These are phyloP conservation scores for Talaromyces marneffei DNA, from an alignment of 2,329 filamentous ascomycete genomes.

Conservation along the genomic window DNA sequence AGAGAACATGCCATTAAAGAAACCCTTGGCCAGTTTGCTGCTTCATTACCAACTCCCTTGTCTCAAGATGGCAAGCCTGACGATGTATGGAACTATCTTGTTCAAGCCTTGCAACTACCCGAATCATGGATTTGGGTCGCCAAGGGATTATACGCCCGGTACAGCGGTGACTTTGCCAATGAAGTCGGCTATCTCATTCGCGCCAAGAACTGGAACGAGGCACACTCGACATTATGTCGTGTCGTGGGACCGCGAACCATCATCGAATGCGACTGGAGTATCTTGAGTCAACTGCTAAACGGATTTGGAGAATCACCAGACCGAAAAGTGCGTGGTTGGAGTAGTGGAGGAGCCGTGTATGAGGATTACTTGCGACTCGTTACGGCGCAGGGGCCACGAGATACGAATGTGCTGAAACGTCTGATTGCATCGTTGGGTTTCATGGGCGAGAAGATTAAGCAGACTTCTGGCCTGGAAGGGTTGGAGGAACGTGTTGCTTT, in stretches of 20 bases:
- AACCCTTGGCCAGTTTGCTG: slow-evolving; percentile 67
- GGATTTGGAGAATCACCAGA: slow-evolving; percentile 62
- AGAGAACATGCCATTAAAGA: slow-evolving; percentile 65
- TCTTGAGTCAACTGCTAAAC: slow-evolving; percentile 61
- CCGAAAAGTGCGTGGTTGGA: slow-evolving; percentile 65
- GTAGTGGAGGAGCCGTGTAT: slow-evolving; percentile 62
- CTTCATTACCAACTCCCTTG: slow-evolving; percentile 55
- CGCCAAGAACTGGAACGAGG: slow-evolving; percentile 69
- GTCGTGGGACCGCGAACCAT: slow-evolving; percentile 76
- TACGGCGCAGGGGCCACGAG: slow-evolving; percentile 34
- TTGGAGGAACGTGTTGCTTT: slow-evolving; percentile 65
- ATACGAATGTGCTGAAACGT: slow-evolving; percentile 38
- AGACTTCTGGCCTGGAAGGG: slow-evolving; percentile 48
- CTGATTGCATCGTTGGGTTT: slow-evolving; percentile 45
- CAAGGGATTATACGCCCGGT: slow-evolving; percentile 74
- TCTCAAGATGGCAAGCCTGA: slow-evolving; percentile 39
- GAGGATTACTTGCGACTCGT: slow-evolving; percentile 54
- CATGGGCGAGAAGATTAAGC: slow-evolving; percentile 37
- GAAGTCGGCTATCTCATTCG: slow-evolving; percentile 77
- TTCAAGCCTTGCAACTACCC: slow-evolving; percentile 64
- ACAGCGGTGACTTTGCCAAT: slow-evolving; percentile 59
- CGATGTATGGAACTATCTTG: slow-evolving; percentile 54
- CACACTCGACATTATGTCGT: slow-evolving; percentile 74
- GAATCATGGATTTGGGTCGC: slow-evolving; percentile 78
- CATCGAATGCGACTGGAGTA: slow-evolving; percentile 72